A percentile compares a stretch with the other conserved stretches of the same genome.
phyloP scores from a whole-genome alignment of 75 land plant species.

The Gnetum montanum region DNA sequence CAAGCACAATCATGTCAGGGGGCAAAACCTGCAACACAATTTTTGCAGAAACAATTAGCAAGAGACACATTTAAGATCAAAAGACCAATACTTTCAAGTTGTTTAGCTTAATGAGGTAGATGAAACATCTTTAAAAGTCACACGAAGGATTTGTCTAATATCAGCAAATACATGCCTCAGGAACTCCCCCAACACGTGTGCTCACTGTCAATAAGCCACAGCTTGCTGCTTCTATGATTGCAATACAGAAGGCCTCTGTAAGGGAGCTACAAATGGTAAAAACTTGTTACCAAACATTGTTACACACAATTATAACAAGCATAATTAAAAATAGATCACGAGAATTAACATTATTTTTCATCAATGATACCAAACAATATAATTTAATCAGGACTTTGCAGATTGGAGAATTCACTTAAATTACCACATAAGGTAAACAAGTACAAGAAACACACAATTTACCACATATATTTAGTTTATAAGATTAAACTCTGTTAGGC shows the following conservation, averaged over 20 bases:
- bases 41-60: background rate
- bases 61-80: background rate
- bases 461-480: too few relatives aligned
- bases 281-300: background rate
- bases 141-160: background rate
- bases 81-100: background rate
- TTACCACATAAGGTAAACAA: too few relatives aligned
- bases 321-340: background rate
- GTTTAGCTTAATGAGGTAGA: too few relatives aligned
- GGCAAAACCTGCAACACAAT: constrained; percentile 94
- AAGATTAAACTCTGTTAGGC: too few relatives aligned
- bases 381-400: too few relatives aligned
- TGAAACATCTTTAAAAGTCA: too few relatives aligned
- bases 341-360: background rate
- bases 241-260: constrained; percentile 98
- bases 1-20: constrained; percentile 93
- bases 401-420: too few relatives aligned
- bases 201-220: constrained; percentile 98
- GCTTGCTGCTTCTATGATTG: constrained; percentile 97
- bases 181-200: constrained; percentile 98
- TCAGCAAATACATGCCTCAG: constrained; percentile 94
- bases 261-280: constrained; percentile 64
- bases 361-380: background rate
- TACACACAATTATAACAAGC: background rate
- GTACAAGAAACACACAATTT: too few relatives aligned